phyloP scores from a whole-genome alignment of 495 filamentous ascomycete species.

The Thozetella sp. region DNA sequence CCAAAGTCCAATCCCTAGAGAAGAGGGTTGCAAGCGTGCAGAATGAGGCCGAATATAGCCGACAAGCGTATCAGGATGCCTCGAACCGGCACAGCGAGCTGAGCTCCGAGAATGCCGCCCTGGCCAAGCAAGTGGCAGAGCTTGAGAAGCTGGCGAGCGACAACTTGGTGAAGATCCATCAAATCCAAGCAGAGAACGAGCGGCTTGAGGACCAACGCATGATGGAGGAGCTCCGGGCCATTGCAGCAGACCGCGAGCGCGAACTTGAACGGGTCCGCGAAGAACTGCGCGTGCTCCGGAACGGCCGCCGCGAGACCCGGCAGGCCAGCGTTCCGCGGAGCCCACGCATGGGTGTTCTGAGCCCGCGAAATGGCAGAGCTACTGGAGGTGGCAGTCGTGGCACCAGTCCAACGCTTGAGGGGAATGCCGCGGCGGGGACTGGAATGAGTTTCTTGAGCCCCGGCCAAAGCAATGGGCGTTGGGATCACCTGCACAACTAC shows the following conservation, averaged over 20 bases:
- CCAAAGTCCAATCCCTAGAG: slow-evolving; percentile 36
- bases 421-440: slow-evolving; percentile 7
- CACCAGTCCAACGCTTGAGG: slow-evolving; percentile 41
- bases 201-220: slow-evolving; percentile 21
- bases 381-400: slow-evolving; percentile 34
- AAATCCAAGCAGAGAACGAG: slow-evolving; percentile 48
- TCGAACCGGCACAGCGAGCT: slow-evolving; percentile 56
- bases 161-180: slow-evolving; percentile 51
- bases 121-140: slow-evolving; percentile 45
- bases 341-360: slow-evolving; percentile 42
- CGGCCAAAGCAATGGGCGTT: slow-evolving; percentile 19
- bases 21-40: slow-evolving; percentile 38
- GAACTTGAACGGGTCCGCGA: slow-evolving; percentile 47
- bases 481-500: slow-evolving; percentile 37
- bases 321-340: slow-evolving; percentile 50
- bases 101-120: slow-evolving; percentile 47
- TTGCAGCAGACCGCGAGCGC: slow-evolving; percentile 59
- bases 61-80: slow-evolving; percentile 64
- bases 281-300: slow-evolving; percentile 41
- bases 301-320: slow-evolving; percentile 49
- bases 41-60: slow-evolving; percentile 59
- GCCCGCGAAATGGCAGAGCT: slow-evolving; percentile 32
- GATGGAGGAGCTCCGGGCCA: slow-evolving; percentile 55
- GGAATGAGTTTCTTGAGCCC: slow-evolving; percentile 24
- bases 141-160: slow-evolving; percentile 52